Evolutionary conservation across 768 basidiomycete genomes (phyloP).

Genomic region (Nidularia pulvinata): DNA sequence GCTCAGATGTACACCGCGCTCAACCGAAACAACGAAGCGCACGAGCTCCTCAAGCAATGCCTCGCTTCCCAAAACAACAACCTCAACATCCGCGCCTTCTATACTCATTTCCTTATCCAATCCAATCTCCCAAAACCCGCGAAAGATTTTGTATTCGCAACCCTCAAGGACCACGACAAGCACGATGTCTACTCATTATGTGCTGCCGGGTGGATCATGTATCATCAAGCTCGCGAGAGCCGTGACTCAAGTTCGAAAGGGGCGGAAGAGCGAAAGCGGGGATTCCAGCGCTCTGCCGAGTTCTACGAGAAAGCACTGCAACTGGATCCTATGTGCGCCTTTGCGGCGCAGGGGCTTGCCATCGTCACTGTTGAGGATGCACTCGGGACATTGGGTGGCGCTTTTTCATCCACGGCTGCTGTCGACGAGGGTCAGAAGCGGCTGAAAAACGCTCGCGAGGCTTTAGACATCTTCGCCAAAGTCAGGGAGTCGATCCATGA

Average conservation of each 20-base stretch:
- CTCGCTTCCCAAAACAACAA: constrained; percentile 76
- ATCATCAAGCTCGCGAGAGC: constrained; percentile 84
- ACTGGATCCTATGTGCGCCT: constrained; percentile 82
- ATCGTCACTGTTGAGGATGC: constrained; percentile 94
- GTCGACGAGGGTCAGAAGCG: constrained; percentile 67
- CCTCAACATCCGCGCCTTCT: constrained; percentile 89
- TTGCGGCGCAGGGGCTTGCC: constrained; percentile 94
- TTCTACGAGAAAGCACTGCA: constrained; percentile 92
- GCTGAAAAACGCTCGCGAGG: constrained; percentile 78
- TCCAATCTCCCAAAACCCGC: constrained; percentile 70
- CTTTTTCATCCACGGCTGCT: constrained; percentile 38
- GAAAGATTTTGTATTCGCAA: constrained; percentile 88
- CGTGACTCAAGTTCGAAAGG: constrained; percentile 60
- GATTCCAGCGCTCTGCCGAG: constrained; percentile 84
- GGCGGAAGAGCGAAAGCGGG: constrained; percentile 70
- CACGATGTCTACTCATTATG: constrained; percentile 92
- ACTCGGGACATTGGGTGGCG: constrained; percentile 65
- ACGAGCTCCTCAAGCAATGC: constrained; percentile 88
- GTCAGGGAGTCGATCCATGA: constrained; percentile 83
- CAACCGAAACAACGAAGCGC: constrained; percentile 79
- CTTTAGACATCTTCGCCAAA: constrained; percentile 87
- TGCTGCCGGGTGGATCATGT: constrained; percentile 85
- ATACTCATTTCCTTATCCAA: constrained; percentile 91
- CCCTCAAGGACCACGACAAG: constrained; percentile 83
- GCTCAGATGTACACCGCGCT: constrained; percentile 75